Evolutionary conservation across 75 land plant genomes (phyloP), one percentile per base, ranked within the genome.

Genomic region (Cryptomeria japonica): DNA sequence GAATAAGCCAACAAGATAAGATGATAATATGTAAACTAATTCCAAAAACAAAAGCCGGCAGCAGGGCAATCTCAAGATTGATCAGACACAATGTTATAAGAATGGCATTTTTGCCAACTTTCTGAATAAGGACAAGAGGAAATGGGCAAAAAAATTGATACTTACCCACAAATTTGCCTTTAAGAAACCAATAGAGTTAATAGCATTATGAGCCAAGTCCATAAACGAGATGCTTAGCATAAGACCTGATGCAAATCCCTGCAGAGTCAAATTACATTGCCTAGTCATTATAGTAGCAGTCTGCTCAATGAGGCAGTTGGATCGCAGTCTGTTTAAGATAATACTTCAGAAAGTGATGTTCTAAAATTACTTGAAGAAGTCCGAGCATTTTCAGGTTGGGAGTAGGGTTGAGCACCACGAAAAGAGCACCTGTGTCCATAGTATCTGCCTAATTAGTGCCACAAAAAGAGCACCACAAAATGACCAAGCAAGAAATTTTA

Each of bases 221-320:
- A 96, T 86, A 84, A 97, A 97, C 19, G 99, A 97, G 88, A 97
- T 94, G 91, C 96, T 91, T 87, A 97, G 90, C 99, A 97, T 97
- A 18, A 97, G 92, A 13, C 99, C 99, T 47, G 98, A 98, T 47
- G 99, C 99, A 91, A 97, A 94, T 28, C 99, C 99, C 98, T 97
- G 88, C 78, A 91, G 15, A 83, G 58, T 61, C n/a, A 64, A 46
- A 75, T 78, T 47, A 16, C 82, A 38, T 6, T 39, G n/a, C 19
- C 18, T 58, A 39, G 42, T 38, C 44, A 73, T 42, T 34, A 25
- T 61, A 85, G 32, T 32, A 56, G 22, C 37, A 32, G 64, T 58
- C 64, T 25, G 70, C 25, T 15, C 70, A 64, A 64, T 28, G 70
- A 64, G 70, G 70, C 8, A 25, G 28, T 64, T 64, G 10, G 58